These are phyloP conservation scores for Fusarium beomiforme DNA, from an alignment of 2,329 filamentous ascomycete genomes.

Conservation along the genomic window DNA sequence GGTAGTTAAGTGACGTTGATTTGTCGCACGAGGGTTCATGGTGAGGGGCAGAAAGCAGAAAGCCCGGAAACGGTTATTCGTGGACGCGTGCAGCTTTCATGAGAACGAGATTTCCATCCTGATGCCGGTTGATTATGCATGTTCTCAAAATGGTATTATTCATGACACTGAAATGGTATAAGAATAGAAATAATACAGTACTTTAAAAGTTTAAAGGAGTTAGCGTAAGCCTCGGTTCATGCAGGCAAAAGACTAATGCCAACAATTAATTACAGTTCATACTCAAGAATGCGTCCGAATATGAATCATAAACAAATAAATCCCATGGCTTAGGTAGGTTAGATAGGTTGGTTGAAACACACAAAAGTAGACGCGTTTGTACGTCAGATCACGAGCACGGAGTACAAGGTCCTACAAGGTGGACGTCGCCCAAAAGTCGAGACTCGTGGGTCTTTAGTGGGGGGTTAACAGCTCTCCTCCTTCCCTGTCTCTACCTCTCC, in stretches of 20 bases:
- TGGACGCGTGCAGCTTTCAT: constrained; percentile 2
- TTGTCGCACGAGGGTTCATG: constrained; percentile 21
- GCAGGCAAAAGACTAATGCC: not conserved
- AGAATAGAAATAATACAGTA: not conserved
- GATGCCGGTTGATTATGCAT: not conserved
- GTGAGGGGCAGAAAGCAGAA: constrained; percentile 11
- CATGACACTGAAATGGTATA: not conserved
- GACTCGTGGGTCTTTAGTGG: constrained; percentile 33
- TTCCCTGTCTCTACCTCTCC: constrained; percentile 26
- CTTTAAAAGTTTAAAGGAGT: too few relatives aligned
- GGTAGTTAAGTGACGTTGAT: constrained; percentile 29
- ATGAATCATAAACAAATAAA: not conserved
- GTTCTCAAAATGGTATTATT: not conserved
- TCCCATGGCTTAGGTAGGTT: not conserved
- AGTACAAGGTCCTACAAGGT: constrained; percentile 25
- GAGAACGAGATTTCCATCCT: not conserved
- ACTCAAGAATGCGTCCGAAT: not conserved
- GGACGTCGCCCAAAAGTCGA: constrained; percentile 6
- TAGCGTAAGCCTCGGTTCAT: not conserved
- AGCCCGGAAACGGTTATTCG: not conserved
- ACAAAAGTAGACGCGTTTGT: constrained; percentile 17
- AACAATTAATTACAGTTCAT: not conserved
- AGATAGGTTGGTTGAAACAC: not conserved
- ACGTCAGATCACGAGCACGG: constrained; percentile 33
- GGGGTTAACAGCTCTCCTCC: constrained; percentile 25